phyloP scores from a whole-genome alignment of 208 protist species.

The Acanthamoeba royreba region DNA sequence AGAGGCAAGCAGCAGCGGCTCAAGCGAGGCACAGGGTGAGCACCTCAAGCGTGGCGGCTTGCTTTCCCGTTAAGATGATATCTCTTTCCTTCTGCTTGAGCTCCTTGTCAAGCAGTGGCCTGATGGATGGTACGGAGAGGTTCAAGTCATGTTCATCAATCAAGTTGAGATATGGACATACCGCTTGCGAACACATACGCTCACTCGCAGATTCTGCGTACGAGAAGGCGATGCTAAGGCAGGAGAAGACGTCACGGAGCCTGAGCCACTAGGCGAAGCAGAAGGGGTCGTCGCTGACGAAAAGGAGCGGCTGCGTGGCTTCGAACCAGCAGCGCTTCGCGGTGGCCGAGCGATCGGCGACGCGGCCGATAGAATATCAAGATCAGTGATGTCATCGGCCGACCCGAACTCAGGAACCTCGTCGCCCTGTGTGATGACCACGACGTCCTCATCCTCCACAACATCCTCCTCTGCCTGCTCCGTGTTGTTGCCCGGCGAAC shows the following conservation, averaged over 20 bases:
- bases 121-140: too few relatives aligned
- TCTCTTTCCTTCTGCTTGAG: neutral
- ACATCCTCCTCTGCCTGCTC: neutral
- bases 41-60: neutral
- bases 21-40: neutral
- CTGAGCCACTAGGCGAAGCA: neutral
- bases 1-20: too few relatives aligned
- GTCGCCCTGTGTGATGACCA: neutral
- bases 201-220: neutral
- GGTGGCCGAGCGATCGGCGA: neutral
- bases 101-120: neutral
- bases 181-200: conserved; percentile 4
- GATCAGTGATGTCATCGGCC: too few relatives aligned
- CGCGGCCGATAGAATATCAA: neutral
- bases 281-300: neutral
- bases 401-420: neutral
- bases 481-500: too few relatives aligned
- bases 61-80: neutral
- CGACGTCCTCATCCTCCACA: neutral
- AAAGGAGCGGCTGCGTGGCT: neutral
- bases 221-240: neutral
- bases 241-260: neutral
- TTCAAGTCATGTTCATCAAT: neutral
- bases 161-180: neutral
- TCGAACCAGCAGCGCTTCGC: neutral